phyloP scores from a whole-genome alignment of 768 basidiomycete genomes.

The Suillus subluteus region DNA sequence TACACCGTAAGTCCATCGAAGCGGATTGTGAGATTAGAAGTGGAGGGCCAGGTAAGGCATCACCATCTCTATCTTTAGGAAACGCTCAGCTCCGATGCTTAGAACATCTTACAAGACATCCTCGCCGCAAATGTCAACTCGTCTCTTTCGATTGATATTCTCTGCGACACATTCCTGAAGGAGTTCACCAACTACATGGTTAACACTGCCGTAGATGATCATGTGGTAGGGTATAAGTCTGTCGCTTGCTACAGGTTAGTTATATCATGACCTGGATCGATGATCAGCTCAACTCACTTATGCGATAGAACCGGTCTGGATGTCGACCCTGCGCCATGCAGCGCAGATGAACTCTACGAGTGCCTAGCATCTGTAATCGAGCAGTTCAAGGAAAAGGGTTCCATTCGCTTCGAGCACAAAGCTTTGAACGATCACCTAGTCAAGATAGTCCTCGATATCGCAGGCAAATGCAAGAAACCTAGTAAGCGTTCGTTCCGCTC shows the following conservation, averaged over 20 bases:
- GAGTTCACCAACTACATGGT: constrained; percentile 42
- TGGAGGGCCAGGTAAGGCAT: constrained; percentile 64
- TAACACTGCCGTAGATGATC: constrained; percentile 42
- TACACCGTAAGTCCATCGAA: constrained; percentile 56
- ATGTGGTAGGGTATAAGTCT: constrained; percentile 75
- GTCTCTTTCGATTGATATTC: constrained; percentile 12
- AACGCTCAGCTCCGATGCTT: background rate
- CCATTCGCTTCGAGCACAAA: constrained; percentile 62
- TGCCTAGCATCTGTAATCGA: constrained; percentile 36
- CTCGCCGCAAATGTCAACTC: constrained; percentile 18
- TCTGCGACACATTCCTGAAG: constrained; percentile 34
- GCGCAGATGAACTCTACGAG: constrained; percentile 33
- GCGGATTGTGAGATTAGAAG: constrained; percentile 71
- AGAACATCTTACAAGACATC: constrained; percentile 27
- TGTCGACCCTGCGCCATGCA: constrained; percentile 39
- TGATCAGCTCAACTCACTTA: background rate
- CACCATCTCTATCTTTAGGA: constrained; percentile 9
- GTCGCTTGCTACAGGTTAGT: constrained; percentile 63
- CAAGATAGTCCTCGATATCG: constrained; percentile 53
- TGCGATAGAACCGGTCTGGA: constrained; percentile 61
- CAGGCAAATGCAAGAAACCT: constrained; percentile 58
- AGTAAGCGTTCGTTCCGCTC: constrained; percentile 41
- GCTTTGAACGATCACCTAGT: constrained; percentile 70
- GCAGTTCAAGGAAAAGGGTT: constrained; percentile 39
- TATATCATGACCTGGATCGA: background rate